phyloP scores from a whole-genome alignment of 148 eudicot species.

The Dianthus caryophyllus region DNA sequence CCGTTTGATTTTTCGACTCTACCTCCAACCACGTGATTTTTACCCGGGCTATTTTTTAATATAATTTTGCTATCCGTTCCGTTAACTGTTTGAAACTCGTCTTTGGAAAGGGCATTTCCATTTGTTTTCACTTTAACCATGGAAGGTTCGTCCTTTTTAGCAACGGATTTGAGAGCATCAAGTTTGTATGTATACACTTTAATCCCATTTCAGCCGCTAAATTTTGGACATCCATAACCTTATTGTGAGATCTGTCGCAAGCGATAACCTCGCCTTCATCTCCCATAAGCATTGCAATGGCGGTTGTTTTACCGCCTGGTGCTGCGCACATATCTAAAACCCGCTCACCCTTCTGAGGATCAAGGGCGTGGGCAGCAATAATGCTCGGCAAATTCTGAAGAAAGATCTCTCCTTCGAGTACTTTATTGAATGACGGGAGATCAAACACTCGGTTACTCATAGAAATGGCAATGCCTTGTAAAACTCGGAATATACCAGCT shows the following conservation, averaged over 20 bases:
- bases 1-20: constrained; percentile 83
- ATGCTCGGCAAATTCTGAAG: constrained; percentile 97
- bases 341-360: constrained; percentile 85
- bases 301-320: constrained; percentile 98
- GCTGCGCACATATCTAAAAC: constrained; percentile 95
- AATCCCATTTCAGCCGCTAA: constrained; percentile 81
- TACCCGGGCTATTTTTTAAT: constrained; percentile 72
- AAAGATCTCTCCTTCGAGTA: constrained; percentile 92
- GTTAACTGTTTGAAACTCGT: constrained; percentile 20
- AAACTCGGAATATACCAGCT: constrained; percentile 78
- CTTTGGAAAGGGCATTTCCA: not conserved
- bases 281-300: constrained; percentile 87
- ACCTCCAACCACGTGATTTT: constrained; percentile 51
- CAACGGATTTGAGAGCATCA: constrained; percentile 86
- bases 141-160: constrained; percentile 27
- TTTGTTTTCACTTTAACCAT: constrained; percentile 20
- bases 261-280: constrained; percentile 87
- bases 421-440: constrained; percentile 77
- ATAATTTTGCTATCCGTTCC: constrained; percentile 29
- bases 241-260: constrained; percentile 88
- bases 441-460: constrained; percentile 66
- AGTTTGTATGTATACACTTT: constrained; percentile 72
- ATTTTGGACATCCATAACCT: constrained; percentile 70
- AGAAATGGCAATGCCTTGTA: constrained; percentile 66
- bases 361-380: constrained; percentile 75